Conservation (phyloP, 345 rosid species). For the Hibiscus syriacus region DNA sequence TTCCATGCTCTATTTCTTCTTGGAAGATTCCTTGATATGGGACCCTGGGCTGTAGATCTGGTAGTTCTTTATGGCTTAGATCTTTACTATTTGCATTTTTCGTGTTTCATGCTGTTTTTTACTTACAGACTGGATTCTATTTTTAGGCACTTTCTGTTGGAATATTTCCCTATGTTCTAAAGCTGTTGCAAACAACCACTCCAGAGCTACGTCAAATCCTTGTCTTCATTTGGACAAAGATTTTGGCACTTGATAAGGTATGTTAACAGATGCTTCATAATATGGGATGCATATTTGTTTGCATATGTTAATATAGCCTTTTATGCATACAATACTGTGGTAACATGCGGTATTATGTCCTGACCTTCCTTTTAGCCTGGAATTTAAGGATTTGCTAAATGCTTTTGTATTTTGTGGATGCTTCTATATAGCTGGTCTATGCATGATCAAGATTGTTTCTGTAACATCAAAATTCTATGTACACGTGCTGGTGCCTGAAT, state of each 20-base stretch:
- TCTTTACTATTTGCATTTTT: not conserved
- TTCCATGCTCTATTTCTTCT: conserved; percentile 95
- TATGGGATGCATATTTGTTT: not conserved
- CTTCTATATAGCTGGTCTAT: not conserved
- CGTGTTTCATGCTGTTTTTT: conserved; percentile 15
- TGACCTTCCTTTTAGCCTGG: not conserved
- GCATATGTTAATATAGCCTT: not conserved
- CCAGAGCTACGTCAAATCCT: conserved; percentile 95
- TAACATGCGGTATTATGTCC: not conserved
- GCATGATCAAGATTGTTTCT: not conserved
- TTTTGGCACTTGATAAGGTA: conserved; percentile 99
- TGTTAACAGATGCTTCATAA: not conserved
- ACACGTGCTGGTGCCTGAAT: not conserved
- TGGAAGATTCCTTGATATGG: conserved; percentile 99
- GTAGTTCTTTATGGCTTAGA: conserved; percentile 29
- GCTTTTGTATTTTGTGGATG: not conserved
- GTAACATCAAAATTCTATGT: not conserved
- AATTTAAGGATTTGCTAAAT: not conserved
- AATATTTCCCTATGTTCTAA: conserved; percentile 93
- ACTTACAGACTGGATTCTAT: conserved; percentile 16
- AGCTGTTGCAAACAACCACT: conserved; percentile 89
- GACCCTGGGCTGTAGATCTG: conserved; percentile 99
- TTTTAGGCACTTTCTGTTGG: conserved; percentile 98
- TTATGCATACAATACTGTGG: not conserved
- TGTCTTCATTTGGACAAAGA: conserved; percentile 98